These are phyloP conservation scores for Gaillardinia entomophila DNA, from an alignment of 805 yeast species.

Conservation along the genomic window DNA sequence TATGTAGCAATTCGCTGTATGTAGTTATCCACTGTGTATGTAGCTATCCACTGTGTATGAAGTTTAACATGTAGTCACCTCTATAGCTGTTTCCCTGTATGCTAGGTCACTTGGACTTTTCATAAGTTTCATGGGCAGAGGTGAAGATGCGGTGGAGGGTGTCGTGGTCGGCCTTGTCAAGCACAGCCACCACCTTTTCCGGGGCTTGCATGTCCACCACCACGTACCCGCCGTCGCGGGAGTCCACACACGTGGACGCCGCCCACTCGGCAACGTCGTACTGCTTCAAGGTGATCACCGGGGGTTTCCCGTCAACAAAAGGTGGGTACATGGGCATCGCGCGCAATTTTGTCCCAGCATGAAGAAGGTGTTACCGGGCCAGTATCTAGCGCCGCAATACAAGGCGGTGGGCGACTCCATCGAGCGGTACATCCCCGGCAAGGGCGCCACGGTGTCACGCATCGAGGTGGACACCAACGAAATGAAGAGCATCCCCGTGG, in stretches of 20 bases:
- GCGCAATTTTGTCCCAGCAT: conserved; percentile 6
- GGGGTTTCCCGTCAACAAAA: conserved; percentile 41
- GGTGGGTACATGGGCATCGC: conserved; percentile 29
- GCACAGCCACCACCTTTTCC: conserved; percentile 36
- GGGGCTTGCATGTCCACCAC: conserved; percentile 44
- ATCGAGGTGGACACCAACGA: conserved; percentile 31
- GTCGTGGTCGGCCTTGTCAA: conserved; percentile 31
- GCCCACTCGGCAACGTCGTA: conserved; percentile 54
- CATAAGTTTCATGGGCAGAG: conserved; percentile 34
- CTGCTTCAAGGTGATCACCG: conserved; percentile 37
- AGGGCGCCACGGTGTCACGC: conserved; percentile 53
- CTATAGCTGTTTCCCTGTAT: too few relatives aligned
- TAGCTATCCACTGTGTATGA: too few relatives aligned
- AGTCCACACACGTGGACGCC: conserved; percentile 43
- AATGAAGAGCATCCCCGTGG: conserved; percentile 31
- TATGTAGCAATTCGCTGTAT: too few relatives aligned
- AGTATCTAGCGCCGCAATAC: conserved; percentile 58
- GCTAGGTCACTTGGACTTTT: too few relatives aligned
- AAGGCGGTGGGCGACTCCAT: conserved; percentile 22
- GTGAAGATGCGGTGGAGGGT: conserved; percentile 39
- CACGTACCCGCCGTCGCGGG: conserved; percentile 24
- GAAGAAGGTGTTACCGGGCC: conserved; percentile 56
- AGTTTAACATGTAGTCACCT: too few relatives aligned
- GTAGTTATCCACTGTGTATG: too few relatives aligned
- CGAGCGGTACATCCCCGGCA: conserved; percentile 52